phyloP scores from a whole-genome alignment of 1,284 basidiomycete genomes.

The Pyrrhoderma lamaoense region DNA sequence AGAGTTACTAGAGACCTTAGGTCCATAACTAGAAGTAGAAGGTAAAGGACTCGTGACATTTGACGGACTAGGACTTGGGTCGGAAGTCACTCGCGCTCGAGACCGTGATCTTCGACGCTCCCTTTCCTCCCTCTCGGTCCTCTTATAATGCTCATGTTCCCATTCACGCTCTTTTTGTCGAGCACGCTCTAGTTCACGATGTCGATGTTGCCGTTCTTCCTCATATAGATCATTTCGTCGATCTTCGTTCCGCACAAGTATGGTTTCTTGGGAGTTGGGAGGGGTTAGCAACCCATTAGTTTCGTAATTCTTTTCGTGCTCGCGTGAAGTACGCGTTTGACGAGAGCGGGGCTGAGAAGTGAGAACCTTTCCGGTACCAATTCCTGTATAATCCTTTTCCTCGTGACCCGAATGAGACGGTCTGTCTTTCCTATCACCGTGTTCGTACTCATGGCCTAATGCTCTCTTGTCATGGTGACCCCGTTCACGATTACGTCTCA shows the following conservation, averaged over 20 bases:
- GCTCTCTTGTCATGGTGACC: too few relatives aligned
- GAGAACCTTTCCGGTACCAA: not conserved
- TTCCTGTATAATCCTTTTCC: not conserved
- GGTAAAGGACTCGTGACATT: too few relatives aligned
- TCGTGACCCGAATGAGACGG: not conserved
- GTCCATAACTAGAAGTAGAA: too few relatives aligned
- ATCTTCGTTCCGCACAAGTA: too few relatives aligned
- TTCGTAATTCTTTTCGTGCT: not conserved
- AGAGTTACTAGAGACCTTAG: too few relatives aligned
- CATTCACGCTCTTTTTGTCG: not conserved
- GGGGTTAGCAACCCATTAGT: slow-evolving; percentile 11
- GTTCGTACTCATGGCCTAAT: too few relatives aligned
- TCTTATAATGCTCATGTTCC: not conserved
- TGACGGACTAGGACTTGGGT: too few relatives aligned
- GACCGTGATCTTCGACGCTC: too few relatives aligned
- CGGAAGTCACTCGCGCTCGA: too few relatives aligned
- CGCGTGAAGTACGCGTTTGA: not conserved
- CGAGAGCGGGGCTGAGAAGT: not conserved
- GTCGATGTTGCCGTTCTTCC: not conserved
- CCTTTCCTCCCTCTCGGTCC: not conserved
- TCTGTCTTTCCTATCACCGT: too few relatives aligned
- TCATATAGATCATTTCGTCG: too few relatives aligned
- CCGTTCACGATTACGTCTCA: not conserved
- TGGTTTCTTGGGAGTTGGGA: slow-evolving; percentile 5
- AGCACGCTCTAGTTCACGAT: not conserved